Base-by-base conservation (phyloP, 2,329 filamentous ascomycete genomes). In the Macrophomina tecta region DNA sequence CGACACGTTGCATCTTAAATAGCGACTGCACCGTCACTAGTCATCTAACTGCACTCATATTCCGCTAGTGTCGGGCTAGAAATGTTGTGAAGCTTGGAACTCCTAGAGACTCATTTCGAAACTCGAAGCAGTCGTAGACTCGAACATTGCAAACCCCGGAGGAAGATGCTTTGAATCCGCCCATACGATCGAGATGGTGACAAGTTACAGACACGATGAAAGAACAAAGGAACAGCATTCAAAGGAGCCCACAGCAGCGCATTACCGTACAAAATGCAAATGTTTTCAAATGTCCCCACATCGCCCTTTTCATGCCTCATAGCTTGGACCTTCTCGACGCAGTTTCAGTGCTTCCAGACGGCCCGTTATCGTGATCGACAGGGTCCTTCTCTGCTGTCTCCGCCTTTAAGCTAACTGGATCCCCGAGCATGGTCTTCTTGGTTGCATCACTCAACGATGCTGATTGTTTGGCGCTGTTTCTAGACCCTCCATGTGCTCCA, bases 371-470 rank as follows among this genome's bases (percentile, higher is more conserved):
- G 45, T 66, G 64, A 61, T 66, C 64, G 36, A 52, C 46, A 42
- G 64, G 64, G 14, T 61, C 53, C 23, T 48, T 34, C 3, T 60
- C 34, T 11, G 23, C 51, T 23, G 61, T 67, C 32, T 67, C 66
- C 12, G 61, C 60, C 32, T 64, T 67, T 30, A 67, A n/a, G 14
- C 49, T 56, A 11, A 64, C 42, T 14, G 66, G 66, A 42, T 68
- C 66, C 14, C 66, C 66, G 18, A 68, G 55, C 66, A 68, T 65
- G 2, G 66, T 68, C 34, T 18, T 65, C 18, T 61, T 68, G n/a
- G 55, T 34, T 9, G 55, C 38, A 9, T 45, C 23, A 18, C 36
- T 58, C 9, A 45, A 16, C 14, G 38, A 45, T 7, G 23, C 36
- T 36, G 23, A 6, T 28, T 51, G 16, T n/a, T 34, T 55, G 14